Percentiles rank a stretch among this genome's conserved stretches.
Conservation (phyloP, 768 basidiomycete species). For the Lactifluus hygrophoroides region DNA sequence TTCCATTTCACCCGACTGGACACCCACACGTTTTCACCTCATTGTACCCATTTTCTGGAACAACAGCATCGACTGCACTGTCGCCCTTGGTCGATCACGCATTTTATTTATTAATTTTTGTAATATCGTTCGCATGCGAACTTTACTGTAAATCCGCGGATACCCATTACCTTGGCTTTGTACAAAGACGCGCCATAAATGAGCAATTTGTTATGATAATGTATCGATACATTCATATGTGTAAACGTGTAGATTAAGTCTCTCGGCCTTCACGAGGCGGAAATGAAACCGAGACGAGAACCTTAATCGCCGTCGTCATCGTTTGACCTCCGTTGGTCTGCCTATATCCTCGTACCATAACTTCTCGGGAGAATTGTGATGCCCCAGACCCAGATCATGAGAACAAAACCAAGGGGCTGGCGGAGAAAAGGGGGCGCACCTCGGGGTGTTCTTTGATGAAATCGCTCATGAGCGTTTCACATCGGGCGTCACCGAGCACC, state of each 20-base stretch:
- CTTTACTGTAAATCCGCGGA: slow-evolving; percentile 15
- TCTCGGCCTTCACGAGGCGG: neutral
- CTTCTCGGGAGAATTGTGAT: slow-evolving; percentile 22
- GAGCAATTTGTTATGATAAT: slow-evolving; percentile 16
- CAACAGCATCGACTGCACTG: neutral
- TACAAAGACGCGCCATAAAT: slow-evolving; percentile 7
- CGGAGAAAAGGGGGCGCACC: slow-evolving; percentile 27
- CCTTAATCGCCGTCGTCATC: neutral
- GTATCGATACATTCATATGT: slow-evolving; percentile 9
- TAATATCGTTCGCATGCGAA: slow-evolving; percentile 7
- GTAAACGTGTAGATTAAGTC: slow-evolving; percentile 6
- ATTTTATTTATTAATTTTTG: slow-evolving; percentile 17
- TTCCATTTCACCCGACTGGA: slow-evolving; percentile 4
- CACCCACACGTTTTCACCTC: slow-evolving; percentile 9
- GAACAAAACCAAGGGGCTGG: neutral
- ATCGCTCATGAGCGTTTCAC: slow-evolving; percentile 44
- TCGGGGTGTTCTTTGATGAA: slow-evolving; percentile 52
- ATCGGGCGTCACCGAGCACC: slow-evolving; percentile 36
- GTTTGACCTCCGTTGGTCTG: slow-evolving; percentile 22
- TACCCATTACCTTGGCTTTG: slow-evolving; percentile 18
- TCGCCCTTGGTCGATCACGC: slow-evolving; percentile 3
- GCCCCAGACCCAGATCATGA: slow-evolving; percentile 13
- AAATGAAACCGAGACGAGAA: neutral
- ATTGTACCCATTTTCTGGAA: slow-evolving; percentile 13
- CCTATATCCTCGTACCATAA: slow-evolving; percentile 61